These are phyloP conservation scores for Tylopilus balloui DNA, from an alignment of 768 basidiomycete species.

Conservation along the genomic window DNA sequence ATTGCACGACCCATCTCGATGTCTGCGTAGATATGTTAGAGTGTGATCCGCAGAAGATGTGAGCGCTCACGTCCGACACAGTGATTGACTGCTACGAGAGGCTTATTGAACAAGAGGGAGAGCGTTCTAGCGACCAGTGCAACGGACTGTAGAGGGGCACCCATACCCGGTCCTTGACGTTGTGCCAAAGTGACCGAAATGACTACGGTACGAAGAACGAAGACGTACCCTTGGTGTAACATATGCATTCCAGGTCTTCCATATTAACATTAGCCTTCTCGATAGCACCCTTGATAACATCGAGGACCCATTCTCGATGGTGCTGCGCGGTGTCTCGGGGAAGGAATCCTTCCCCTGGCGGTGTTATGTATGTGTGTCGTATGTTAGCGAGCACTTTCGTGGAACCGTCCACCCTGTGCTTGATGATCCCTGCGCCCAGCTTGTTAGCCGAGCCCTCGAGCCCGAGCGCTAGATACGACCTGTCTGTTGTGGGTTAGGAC, in stretches of 20 bases:
- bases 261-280: conserved; percentile 63
- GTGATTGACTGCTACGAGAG: conserved; percentile 97
- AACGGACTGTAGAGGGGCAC: conserved; percentile 92
- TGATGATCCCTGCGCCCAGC: conserved; percentile 89
- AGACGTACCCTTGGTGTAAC: conserved; percentile 86
- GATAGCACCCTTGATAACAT: conserved; percentile 76
- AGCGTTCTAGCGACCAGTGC: conserved; percentile 90
- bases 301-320: conserved; percentile 88
- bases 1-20: conserved; percentile 98
- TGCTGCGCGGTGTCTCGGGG: conserved; percentile 94
- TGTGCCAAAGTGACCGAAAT: background rate
- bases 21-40: conserved; percentile 46
- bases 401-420: conserved; percentile 69
- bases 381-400: conserved; percentile 84
- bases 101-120: conserved; percentile 82
- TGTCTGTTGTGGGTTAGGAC: conserved; percentile 39
- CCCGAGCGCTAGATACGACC: conserved; percentile 81
- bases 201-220: background rate
- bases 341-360: conserved; percentile 95
- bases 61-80: conserved; percentile 85
- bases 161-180: conserved; percentile 93
- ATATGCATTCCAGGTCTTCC: conserved; percentile 87
- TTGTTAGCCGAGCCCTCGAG: conserved; percentile 99
- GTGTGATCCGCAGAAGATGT: background rate
- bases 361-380: conserved; percentile 98